Evolutionary conservation across 2,329 filamentous ascomycete species (phyloP).

Genomic region (Thelonectria olida): DNA sequence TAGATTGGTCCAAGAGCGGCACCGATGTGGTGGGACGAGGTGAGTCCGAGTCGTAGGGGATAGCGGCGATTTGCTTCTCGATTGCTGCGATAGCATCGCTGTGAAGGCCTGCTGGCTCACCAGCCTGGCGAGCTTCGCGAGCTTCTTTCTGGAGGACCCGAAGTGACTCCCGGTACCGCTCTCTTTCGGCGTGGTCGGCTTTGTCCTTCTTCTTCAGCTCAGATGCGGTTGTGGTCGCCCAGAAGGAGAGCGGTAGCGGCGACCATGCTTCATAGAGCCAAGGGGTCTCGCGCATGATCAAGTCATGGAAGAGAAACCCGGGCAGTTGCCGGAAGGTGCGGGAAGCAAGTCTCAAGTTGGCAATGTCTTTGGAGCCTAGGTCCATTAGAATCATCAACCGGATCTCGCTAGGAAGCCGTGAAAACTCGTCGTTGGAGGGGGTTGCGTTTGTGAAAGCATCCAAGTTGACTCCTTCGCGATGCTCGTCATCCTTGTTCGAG

Average conservation of each 20-base stretch:
- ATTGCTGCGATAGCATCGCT: background rate
- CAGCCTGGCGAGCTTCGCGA: background rate
- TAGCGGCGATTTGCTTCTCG: background rate
- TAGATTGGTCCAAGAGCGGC: background rate
- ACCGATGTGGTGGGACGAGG: background rate
- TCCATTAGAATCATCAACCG: constrained; percentile 3
- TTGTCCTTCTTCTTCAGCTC: background rate
- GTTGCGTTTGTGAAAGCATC: background rate
- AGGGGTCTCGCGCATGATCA: constrained; percentile 21
- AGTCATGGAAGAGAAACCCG: background rate
- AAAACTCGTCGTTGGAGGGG: background rate
- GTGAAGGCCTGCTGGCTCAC: background rate
- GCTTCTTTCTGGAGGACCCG: background rate
- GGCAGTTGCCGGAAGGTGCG: constrained; percentile 25
- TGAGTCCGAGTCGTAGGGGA: background rate
- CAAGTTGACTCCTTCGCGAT: background rate
- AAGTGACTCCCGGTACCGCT: background rate
- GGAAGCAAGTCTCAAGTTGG: constrained; percentile 22
- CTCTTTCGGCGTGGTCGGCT: background rate
- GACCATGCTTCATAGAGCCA: constrained; percentile 34
- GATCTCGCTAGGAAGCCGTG: background rate
- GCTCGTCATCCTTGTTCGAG: background rate
- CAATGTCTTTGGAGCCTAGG: constrained; percentile 22
- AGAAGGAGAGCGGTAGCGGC: constrained; percentile 20
- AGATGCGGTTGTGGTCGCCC: constrained; percentile 24